phyloP scores from a whole-genome alignment of 2,329 filamentous ascomycete species.

The Calonectria multiphialidica region DNA sequence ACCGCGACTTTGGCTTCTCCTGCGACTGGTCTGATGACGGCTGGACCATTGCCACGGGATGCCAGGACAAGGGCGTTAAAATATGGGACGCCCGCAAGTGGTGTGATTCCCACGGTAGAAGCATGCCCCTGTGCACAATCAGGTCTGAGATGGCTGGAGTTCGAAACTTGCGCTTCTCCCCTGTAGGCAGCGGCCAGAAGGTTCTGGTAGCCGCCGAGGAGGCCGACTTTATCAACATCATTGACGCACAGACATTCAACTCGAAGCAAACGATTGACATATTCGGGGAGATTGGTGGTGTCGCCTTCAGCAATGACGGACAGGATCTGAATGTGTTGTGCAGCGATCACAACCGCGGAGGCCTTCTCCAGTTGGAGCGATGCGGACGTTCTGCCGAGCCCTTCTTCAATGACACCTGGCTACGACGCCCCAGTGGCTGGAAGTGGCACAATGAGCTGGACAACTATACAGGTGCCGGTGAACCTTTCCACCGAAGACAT shows the following conservation, averaged over 20 bases:
- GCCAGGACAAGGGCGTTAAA: conserved; percentile 79
- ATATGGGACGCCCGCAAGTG: conserved; percentile 84
- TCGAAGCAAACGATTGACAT: conserved; percentile 79
- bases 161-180: conserved; percentile 78
- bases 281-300: conserved; percentile 80
- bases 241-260: conserved; percentile 74
- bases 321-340: conserved; percentile 77
- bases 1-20: conserved; percentile 79
- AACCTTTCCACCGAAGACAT: conserved; percentile 32
- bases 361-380: conserved; percentile 72
- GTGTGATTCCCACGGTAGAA: conserved; percentile 63
- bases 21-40: conserved; percentile 86
- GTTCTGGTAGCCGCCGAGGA: conserved; percentile 81
- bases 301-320: conserved; percentile 75
- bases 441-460: conserved; percentile 29
- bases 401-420: conserved; percentile 35
- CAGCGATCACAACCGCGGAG: conserved; percentile 74
- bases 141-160: conserved; percentile 76
- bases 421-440: conserved; percentile 14
- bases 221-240: conserved; percentile 78
- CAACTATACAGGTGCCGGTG: conserved; percentile 16
- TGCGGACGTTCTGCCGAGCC: conserved; percentile 49
- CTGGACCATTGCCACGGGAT: conserved; percentile 80
- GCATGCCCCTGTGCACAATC: conserved; percentile 65
- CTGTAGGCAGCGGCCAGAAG: conserved; percentile 74